phyloP scores from a whole-genome alignment of 1,139 yeast genomes.

The Saccharomyces hybrid region DNA sequence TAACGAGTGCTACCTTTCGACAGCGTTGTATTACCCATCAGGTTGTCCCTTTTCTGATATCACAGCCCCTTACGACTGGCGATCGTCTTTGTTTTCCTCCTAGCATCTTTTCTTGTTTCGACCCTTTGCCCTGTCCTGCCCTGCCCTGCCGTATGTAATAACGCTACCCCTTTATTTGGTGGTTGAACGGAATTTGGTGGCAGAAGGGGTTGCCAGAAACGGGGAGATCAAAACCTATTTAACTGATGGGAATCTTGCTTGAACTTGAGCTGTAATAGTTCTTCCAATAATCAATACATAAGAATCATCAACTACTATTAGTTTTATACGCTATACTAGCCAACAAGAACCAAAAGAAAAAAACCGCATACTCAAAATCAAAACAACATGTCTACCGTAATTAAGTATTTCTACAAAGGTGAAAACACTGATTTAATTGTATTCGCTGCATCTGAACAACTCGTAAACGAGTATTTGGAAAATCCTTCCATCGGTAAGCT shows the following conservation, averaged over 20 bases:
- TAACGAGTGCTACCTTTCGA: not conserved
- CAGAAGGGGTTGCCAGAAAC: not conserved
- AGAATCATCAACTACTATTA: not conserved
- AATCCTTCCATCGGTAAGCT: conserved; percentile 42
- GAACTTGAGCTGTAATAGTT: not conserved
- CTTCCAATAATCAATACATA: not conserved
- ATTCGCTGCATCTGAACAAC: conserved; percentile 50
- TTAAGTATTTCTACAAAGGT: conserved; percentile 61
- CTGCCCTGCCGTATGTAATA: not conserved
- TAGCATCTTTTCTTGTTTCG: not conserved
- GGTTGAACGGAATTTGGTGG: not conserved
- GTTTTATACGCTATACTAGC: not conserved
- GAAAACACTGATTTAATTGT: conserved; percentile 53
- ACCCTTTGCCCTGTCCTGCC: not conserved
- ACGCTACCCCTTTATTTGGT: not conserved
- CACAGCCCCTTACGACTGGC: not conserved
- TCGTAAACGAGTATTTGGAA: conserved; percentile 42
- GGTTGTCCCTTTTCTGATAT: not conserved
- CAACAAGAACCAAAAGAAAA: not conserved
- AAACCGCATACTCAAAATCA: conserved; percentile 4
- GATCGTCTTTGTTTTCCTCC: not conserved
- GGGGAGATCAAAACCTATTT: not conserved
- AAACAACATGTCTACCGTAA: conserved; percentile 23
- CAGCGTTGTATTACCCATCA: too few relatives aligned
- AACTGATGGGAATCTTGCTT: not conserved